phyloP scores from a whole-genome alignment of 768 basidiomycete genomes.

The Peribolospora baueri region DNA sequence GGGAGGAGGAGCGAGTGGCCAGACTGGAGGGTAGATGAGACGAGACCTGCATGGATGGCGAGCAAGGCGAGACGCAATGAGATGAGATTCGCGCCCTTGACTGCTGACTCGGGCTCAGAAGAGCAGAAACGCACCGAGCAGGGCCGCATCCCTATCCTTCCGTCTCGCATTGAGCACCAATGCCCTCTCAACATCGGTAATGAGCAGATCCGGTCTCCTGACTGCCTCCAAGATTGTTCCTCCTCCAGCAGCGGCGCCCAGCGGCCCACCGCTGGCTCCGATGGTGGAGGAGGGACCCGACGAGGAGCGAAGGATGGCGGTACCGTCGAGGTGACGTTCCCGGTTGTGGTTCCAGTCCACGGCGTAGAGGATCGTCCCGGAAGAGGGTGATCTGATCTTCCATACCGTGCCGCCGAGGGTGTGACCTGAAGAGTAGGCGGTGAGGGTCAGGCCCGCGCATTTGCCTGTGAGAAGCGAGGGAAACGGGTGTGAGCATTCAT shows the following conservation, averaged over 20 bases:
- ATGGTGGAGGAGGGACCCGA: background rate
- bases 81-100: background rate
- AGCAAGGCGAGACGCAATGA: background rate
- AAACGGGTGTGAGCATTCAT: too few relatives aligned
- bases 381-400: slow-evolving; percentile 94
- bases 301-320: slow-evolving; percentile 51
- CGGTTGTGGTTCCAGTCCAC: slow-evolving; percentile 88
- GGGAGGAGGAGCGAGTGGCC: slow-evolving; percentile 65
- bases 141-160: slow-evolving; percentile 67
- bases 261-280: too few relatives aligned
- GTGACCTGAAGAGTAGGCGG: slow-evolving; percentile 84
- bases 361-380: slow-evolving; percentile 77
- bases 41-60: slow-evolving; percentile 36
- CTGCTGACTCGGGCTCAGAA: background rate
- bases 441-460: slow-evolving; percentile 77
- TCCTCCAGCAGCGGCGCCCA: too few relatives aligned
- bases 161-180: slow-evolving; percentile 59
- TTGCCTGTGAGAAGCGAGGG: slow-evolving; percentile 31
- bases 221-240: slow-evolving; percentile 40
- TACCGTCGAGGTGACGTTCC: slow-evolving; percentile 85
- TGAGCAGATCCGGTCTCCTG: slow-evolving; percentile 70
- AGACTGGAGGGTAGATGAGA: slow-evolving; percentile 60
- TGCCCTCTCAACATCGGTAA: slow-evolving; percentile 73
- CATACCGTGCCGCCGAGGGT: slow-evolving; percentile 90
- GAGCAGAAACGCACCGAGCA: slow-evolving; percentile 34